Evolutionary conservation across 2,329 filamentous ascomycete species (phyloP), one percentile per base, ranked within the genome.

Genomic region (Verticillium longisporum): DNA sequence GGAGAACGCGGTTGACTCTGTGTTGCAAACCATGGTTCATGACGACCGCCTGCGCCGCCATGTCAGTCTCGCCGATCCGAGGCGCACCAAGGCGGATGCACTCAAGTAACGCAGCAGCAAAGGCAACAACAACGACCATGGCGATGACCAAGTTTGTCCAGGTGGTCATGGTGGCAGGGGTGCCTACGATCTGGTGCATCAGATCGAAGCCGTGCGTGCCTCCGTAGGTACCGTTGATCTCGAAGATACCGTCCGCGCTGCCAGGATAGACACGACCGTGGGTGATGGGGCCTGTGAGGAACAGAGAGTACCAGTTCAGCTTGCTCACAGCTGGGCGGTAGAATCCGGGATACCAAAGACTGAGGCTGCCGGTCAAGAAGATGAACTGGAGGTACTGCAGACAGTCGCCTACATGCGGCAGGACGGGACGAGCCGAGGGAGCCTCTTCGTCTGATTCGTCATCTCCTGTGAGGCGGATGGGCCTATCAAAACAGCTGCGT

Each of bases 371-470:
- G 0, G 88, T 86, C 62, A 92, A 77, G 55, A 91, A 87, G 57
- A 89, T 80, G 68, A 91, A 92, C 68, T 92, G 89, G 13, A 92
- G 83, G 70, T 92, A 91, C 67, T 90, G 86, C 38, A 92, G 75
- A 68, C 88, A 92, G 69, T 92, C 66, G 15, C 66, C 67, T 9
- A 69, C 63, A 5, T 64, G 62, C 2, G 66, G 67, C 6, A 68
- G 65, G 32, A 66, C 41, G 21, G 63, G 57, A 26, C 55, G 60
- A 26, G 10, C 26, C 4, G 57, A 58, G 38, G 6, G 56, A 26
- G 57, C 45, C 38, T 58, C 55, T 31, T 32, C 50, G 31, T 54
- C 55, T 9, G 60, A 55, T 7, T 61, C 57, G 26, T 55, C 60
- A 34, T 58, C 50, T 1, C 56, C 36, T 11, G 63, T 58, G 32